Evolutionary conservation across 257 asterid species (phyloP).

Genomic region (Nicotiana otophora): DNA sequence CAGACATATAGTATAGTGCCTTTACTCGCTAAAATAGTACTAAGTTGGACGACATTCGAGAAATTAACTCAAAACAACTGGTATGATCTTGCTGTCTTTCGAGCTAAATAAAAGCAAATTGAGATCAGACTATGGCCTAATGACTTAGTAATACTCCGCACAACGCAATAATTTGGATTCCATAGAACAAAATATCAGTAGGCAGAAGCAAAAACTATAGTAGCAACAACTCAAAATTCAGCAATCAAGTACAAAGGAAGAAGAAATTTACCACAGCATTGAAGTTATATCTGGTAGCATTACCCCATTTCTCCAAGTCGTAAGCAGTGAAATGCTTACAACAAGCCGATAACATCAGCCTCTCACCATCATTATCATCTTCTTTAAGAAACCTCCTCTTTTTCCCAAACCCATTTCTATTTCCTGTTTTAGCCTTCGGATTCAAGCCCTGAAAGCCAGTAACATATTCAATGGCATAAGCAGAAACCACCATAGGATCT

Average conservation of each 20-base stretch:
- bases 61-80: no score
- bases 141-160: not conserved
- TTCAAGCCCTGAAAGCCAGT: slow-evolving; percentile 52
- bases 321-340: slow-evolving; percentile 94
- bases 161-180: not conserved
- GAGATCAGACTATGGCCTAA: not conserved
- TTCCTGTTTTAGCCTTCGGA: not conserved
- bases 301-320: slow-evolving; percentile 88
- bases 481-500: slow-evolving; percentile 74
- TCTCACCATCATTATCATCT: slow-evolving; percentile 21
- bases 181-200: not conserved
- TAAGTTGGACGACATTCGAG: no score
- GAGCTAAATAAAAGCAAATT: not conserved
- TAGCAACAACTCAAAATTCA: not conserved
- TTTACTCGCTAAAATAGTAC: no score
- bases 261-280: slow-evolving; percentile 60
- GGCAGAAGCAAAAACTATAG: not conserved
- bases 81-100: not conserved
- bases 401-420: not conserved
- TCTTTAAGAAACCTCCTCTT: slow-evolving; percentile 20
- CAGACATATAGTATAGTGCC: not conserved
- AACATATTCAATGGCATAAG: slow-evolving; percentile 65
- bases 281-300: slow-evolving; percentile 62
- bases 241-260: not conserved
- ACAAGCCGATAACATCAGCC: slow-evolving; percentile 76